phyloP scores from a whole-genome alignment of 1,139 yeast species.

The Tardiomyces blankii region DNA sequence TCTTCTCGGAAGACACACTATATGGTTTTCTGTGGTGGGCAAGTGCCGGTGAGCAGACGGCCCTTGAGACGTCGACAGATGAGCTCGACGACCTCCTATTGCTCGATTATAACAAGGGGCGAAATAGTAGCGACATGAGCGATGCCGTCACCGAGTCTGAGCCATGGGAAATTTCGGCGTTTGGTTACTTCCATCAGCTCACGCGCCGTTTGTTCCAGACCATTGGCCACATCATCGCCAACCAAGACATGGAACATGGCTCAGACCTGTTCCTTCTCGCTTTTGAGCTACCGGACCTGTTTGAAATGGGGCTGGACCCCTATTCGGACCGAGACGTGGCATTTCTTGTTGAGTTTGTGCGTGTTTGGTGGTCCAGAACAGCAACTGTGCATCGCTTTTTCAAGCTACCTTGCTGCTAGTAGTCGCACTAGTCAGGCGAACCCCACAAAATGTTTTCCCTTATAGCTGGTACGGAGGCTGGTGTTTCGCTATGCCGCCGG shows the following conservation, averaged over 20 bases:
- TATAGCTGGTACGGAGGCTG: no score
- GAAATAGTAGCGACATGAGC: no score
- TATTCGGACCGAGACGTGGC: slow-evolving; percentile 45
- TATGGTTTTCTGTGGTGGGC: slow-evolving; percentile 74
- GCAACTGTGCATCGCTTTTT: slow-evolving; percentile 11
- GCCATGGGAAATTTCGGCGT: slow-evolving; percentile 9
- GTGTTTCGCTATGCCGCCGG: no score
- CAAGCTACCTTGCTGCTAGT: no score
- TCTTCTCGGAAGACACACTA: slow-evolving; percentile 4
- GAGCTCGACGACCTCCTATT: slow-evolving; percentile 21
- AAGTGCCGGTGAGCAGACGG: slow-evolving; percentile 56
- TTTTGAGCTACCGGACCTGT: slow-evolving; percentile 33
- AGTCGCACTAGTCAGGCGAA: no score
- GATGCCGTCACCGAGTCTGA: slow-evolving; percentile 9
- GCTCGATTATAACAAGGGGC: no score
- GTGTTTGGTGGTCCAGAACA: slow-evolving; percentile 44
- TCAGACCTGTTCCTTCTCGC: no score
- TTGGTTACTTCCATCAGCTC: slow-evolving; percentile 23
- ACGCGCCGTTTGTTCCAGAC: slow-evolving; percentile 17
- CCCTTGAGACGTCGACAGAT: slow-evolving; percentile 15
- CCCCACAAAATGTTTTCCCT: no score
- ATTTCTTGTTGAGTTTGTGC: slow-evolving; percentile 43
- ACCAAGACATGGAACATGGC: slow-evolving; percentile 10
- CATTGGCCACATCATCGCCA: slow-evolving; percentile 10
- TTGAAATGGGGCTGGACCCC: slow-evolving; percentile 70